Base-by-base conservation (phyloP, 305 asterid species). In the Fraxinus sp. region DNA sequence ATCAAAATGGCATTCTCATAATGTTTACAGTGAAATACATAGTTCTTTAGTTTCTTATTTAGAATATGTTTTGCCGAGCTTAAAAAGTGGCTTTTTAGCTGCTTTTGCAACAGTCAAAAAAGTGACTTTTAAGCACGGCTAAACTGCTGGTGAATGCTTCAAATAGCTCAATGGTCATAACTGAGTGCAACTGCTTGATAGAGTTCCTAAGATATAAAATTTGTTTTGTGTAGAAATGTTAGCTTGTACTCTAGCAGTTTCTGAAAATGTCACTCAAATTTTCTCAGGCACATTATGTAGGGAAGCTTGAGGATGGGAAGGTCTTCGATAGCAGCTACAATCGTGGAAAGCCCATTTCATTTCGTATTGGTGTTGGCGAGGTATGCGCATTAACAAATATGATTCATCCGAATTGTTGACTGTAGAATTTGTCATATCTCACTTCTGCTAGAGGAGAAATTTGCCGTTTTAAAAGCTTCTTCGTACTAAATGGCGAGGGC, bases 291-390 rank as follows among this genome's bases (percentile, higher is more conserved):
- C 98, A 93, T 89, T 95, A 95, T 79, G 83, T 87, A 2, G 98
- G 98, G 62, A 95, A 87, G 73, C 79, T 93, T 86, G 91, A 89
- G 84, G 86, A 93, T 75, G 98, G 98, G 18, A 92, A 87, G 83
- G 95, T 95, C 26, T 95, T 95, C 33, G 98, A 95, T 68, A 95
- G 98, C 93, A 95, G 98, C 87, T 93, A 93, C 85, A 90, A 88
- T 46, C 85, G 98, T 26, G 98, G 98, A 75, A 92, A 95, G 90
- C 98, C 98, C 39, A 95, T 95, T 28, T 84, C 97, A 8, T 93
- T 95, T 85, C 98, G 94, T 10, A 81, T 93, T 28, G 98, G 98
- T 75, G 97, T 89, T 68, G 98, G 98, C 26, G 97, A 93, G 98
- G 97, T 94, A 86, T 2, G 70, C 64, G 7, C 26, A 62, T 59